Percentiles rank a stretch among this genome's conserved stretches.
Evolutionary conservation across 202 grass and related monocot species (phyloP).

Genomic region (Carex sylvatica): DNA sequence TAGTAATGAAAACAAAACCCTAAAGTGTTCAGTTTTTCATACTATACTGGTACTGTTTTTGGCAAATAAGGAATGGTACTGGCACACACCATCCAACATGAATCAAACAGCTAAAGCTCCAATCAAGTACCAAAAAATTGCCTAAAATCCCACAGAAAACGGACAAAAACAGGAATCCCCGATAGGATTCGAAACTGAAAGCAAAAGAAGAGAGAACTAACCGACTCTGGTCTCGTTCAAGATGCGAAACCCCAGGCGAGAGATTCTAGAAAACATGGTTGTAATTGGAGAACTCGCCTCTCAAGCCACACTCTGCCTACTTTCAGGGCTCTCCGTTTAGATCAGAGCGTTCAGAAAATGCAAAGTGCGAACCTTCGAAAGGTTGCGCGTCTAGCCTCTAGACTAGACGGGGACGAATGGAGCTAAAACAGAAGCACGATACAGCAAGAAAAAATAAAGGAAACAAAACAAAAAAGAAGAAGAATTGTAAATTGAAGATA

Average conservation of each 20-base stretch:
- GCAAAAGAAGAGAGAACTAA: background rate
- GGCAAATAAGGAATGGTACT: background rate
- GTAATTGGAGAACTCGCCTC: background rate
- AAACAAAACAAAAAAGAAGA: too few relatives aligned
- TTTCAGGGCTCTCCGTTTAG: too few relatives aligned
- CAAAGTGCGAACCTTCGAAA: too few relatives aligned
- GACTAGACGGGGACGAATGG: too few relatives aligned
- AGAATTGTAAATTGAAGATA: too few relatives aligned
- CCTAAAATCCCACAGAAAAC: background rate
- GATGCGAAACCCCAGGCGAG: constrained; percentile 43
- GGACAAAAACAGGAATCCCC: background rate
- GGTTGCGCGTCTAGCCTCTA: too few relatives aligned
- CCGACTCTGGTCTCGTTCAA: constrained; percentile 39
- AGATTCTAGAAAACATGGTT: constrained; percentile 55
- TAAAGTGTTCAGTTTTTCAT: background rate
- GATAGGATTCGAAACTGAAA: background rate
- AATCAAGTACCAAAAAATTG: background rate
- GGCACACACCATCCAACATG: background rate
- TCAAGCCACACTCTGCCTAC: background rate
- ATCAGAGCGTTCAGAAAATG: too few relatives aligned
- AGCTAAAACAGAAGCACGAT: too few relatives aligned
- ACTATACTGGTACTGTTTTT: background rate
- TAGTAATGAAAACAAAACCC: background rate
- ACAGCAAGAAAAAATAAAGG: too few relatives aligned
- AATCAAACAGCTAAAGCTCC: background rate